phyloP scores from a whole-genome alignment of 164 flowering plant species.

The Macadamia tetraphylla region DNA sequence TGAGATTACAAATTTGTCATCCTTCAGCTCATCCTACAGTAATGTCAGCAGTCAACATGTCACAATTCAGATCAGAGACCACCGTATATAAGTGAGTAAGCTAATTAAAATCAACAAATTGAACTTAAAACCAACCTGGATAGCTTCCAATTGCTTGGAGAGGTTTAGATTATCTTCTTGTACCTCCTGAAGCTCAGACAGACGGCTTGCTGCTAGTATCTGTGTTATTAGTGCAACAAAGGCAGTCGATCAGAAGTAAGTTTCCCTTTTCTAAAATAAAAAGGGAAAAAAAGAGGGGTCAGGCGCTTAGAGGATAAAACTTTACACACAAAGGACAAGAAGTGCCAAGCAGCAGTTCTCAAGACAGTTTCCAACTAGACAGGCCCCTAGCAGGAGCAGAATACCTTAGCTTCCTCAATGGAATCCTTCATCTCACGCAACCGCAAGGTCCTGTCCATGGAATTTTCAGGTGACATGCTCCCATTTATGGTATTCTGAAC shows the following conservation, averaged over 20 bases:
- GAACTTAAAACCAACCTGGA: slow-evolving; percentile 47
- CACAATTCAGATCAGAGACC: slow-evolving; percentile 3
- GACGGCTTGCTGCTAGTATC: slow-evolving; percentile 70
- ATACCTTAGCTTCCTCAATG: slow-evolving; percentile 84
- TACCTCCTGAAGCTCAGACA: slow-evolving; percentile 79
- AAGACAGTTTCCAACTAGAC: background rate
- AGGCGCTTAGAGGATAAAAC: background rate
- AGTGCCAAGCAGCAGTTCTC: background rate
- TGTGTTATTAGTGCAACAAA: slow-evolving; percentile 21
- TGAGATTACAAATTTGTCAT: slow-evolving; percentile 60
- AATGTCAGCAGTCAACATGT: background rate
- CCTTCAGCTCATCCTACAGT: slow-evolving; percentile 65
- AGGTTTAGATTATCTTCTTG: slow-evolving; percentile 50
- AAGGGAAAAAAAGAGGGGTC: background rate
- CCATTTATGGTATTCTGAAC: slow-evolving; percentile 53
- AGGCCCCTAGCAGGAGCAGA: background rate
- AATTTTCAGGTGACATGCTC: slow-evolving; percentile 61
- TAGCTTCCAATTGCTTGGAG: slow-evolving; percentile 62
- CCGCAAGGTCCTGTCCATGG: slow-evolving; percentile 46
- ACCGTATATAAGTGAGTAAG: background rate
- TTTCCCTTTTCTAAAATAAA: background rate
- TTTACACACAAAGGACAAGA: background rate
- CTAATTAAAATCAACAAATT: background rate
- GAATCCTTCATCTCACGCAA: slow-evolving; percentile 68
- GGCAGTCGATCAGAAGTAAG: slow-evolving; percentile 2